Evolutionary conservation across 257 asterid genomes (phyloP).

Genomic region (Hygrophila difformis): DNA sequence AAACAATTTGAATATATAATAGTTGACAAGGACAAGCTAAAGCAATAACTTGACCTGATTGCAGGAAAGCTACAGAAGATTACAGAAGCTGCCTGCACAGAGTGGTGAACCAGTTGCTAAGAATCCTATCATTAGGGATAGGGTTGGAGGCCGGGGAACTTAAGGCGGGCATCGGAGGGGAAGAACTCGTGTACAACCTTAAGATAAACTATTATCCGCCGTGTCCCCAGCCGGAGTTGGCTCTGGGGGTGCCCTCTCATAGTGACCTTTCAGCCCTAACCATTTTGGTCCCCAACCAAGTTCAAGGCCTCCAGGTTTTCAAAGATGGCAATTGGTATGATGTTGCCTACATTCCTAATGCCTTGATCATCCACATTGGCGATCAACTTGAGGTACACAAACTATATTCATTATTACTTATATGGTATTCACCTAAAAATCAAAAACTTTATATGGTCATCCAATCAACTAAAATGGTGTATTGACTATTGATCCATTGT

Average conservation of each 20-base stretch:
- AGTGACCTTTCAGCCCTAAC: constrained; percentile 74
- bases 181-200: constrained; percentile 34
- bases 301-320: constrained; percentile 81
- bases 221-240: constrained; percentile 84
- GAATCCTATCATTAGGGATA: constrained; percentile 51
- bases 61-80: constrained; percentile 53
- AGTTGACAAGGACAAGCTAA: no score
- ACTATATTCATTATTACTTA: no score
- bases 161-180: constrained; percentile 53
- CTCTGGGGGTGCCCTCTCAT: constrained; percentile 86
- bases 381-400: constrained; percentile 89
- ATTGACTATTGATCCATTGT: no score
- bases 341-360: constrained; percentile 72
- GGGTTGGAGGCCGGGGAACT: constrained; percentile 46
- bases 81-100: constrained; percentile 30
- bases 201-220: constrained; percentile 89
- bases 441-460: no score
- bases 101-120: constrained; percentile 37
- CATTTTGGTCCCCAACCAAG: constrained; percentile 68
- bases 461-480: no score
- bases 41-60: no score
- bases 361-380: constrained; percentile 74
- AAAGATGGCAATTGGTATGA: constrained; percentile 65
- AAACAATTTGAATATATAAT: no score
- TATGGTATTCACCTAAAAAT: no score